These are phyloP conservation scores for Goffeauzyma gilvescens DNA, from an alignment of 768 basidiomycete genomes.

Conservation along the genomic window DNA sequence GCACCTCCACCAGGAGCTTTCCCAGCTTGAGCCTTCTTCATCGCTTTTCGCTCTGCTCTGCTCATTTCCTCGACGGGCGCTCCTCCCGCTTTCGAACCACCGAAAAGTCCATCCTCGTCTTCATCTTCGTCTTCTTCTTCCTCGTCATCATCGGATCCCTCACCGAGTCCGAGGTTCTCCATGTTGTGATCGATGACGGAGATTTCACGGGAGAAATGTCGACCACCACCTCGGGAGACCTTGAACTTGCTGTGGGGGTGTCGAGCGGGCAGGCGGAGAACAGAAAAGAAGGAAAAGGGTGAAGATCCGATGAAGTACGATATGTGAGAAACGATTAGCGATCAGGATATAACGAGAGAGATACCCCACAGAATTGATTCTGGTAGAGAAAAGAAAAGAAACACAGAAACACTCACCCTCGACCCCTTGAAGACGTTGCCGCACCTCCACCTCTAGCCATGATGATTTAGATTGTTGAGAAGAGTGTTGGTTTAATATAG, in stretches of 20 bases:
- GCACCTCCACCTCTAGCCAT: conserved; percentile 25
- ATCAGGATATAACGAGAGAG: not conserved
- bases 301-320: not conserved
- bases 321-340: not conserved
- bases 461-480: too few relatives aligned
- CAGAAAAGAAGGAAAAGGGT: not conserved
- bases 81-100: conserved; percentile 17
- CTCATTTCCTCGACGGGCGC: conserved; percentile 35
- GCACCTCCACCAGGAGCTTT: conserved; percentile 34
- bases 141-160: conserved; percentile 24
- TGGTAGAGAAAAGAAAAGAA: not conserved
- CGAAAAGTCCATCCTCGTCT: conserved; percentile 34
- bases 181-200: conserved; percentile 31
- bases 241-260: conserved; percentile 58
- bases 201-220: conserved; percentile 50
- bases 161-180: conserved; percentile 34
- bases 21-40: conserved; percentile 59
- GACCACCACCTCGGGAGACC: conserved; percentile 69
- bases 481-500: too few relatives aligned
- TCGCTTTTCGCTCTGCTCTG: conserved; percentile 52
- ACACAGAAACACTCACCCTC: conserved; percentile 18
- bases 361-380: not conserved
- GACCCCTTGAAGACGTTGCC: conserved; percentile 19
- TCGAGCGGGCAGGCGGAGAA: too few relatives aligned
- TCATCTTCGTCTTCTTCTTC: conserved; percentile 25